phyloP scores from a whole-genome alignment of 2,329 filamentous ascomycete genomes.

The Exserohilum rostratum region DNA sequence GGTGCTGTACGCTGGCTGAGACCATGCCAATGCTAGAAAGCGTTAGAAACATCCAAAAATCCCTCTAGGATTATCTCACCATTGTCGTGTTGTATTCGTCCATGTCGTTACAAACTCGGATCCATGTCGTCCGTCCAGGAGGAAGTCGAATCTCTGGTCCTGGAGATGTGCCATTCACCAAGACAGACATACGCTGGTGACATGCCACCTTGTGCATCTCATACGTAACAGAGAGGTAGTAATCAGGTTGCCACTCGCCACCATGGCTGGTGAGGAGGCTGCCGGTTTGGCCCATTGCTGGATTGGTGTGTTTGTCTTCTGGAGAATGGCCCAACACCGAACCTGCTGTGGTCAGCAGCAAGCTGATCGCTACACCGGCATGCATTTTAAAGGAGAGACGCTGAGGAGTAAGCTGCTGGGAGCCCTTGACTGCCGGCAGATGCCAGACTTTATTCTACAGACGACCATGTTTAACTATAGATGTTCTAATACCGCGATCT shows the following conservation, averaged over 20 bases:
- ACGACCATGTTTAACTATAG: not conserved
- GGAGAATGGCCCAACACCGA: not conserved
- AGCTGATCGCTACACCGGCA: not conserved
- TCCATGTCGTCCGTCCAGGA: conserved; percentile 58
- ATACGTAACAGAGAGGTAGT: conserved; percentile 55
- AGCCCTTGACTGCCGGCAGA: not conserved
- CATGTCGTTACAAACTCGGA: conserved; percentile 66
- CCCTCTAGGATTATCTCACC: no score
- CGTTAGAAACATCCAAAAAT: not conserved
- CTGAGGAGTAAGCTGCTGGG: not conserved
- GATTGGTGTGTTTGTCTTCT: not conserved
- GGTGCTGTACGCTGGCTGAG: conserved; percentile 64
- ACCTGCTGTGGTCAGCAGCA: conserved; percentile 1
- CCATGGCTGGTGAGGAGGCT: conserved; percentile 4
- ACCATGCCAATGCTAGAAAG: conserved; percentile 69
- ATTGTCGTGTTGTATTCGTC: conserved; percentile 62
- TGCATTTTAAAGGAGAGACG: conserved; percentile 2
- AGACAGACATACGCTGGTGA: conserved; percentile 53
- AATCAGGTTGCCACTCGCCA: conserved; percentile 50
- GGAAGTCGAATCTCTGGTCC: conserved; percentile 57
- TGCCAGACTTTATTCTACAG: not conserved
- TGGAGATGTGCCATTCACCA: conserved; percentile 61
- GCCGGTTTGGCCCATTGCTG: not conserved
- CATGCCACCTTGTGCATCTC: conserved; percentile 55
- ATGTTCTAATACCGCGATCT: conserved; percentile 1